A percentile compares a stretch with the other conserved stretches of the same genome.
Conservation (phyloP, 805 yeast species). For the Metschnikowia peoriensis region DNA sequence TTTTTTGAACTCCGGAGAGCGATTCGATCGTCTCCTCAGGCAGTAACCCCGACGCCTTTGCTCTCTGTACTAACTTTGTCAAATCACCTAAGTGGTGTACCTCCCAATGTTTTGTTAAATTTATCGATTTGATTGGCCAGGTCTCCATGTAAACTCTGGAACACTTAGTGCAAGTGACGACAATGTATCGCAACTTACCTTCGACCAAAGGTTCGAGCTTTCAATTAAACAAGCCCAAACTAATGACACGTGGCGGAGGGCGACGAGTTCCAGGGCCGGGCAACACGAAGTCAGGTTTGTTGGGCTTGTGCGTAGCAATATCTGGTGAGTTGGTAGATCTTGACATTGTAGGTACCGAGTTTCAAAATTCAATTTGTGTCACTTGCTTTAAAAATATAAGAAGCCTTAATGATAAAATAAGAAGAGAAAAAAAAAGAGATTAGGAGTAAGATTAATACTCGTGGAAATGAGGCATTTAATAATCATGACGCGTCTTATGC, state of each 20-base stretch:
- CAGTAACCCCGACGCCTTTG: not conserved
- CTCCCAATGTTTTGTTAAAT: not conserved
- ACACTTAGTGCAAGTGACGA: not conserved
- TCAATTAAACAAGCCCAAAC: not conserved
- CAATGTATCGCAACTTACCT: not conserved
- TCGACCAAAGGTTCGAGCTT: not conserved
- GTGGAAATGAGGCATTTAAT: no score
- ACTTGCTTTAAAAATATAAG: no score
- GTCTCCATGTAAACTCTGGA: not conserved
- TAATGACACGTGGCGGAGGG: not conserved
- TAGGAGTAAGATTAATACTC: no score
- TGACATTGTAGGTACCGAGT: not conserved
- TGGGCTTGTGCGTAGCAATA: not conserved
- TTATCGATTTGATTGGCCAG: conserved; percentile 2
- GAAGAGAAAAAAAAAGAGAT: no score
- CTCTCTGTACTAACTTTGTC: not conserved
- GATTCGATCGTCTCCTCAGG: no score
- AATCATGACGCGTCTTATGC: no score
- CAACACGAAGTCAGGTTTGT: not conserved
- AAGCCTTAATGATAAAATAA: no score
- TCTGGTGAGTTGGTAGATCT: not conserved
- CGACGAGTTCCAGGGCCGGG: not conserved
- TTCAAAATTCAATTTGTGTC: no score
- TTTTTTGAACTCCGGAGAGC: no score
- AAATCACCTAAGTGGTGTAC: not conserved